Conservation (phyloP, 176 grass and related monocot species). For the Hordeum vulgare region MorexV3_pseudomolecules_assembly NC_058521.1:65599132-65599631, state of each 20-base stretch:
- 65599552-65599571: slow-evolving; percentile 22
- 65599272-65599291: not conserved
- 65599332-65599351: not conserved
- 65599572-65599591: not conserved
- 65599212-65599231: not conserved
- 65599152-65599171: too few relatives aligned
- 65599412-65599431: slow-evolving; percentile 25
- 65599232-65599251: not conserved
- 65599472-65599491: not conserved
- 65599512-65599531: slow-evolving; percentile 22
- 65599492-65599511: slow-evolving; percentile 32
- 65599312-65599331: not conserved
- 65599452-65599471: slow-evolving; percentile 26
- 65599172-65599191: too few relatives aligned
- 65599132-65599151: too few relatives aligned
- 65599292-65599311: not conserved
- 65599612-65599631: slow-evolving; percentile 25
- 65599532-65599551: slow-evolving; percentile 11
- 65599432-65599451: slow-evolving; percentile 15
- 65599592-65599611: slow-evolving; percentile 23
- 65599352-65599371: not conserved
- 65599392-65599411: slow-evolving; percentile 23
- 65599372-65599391: slow-evolving; percentile 20
- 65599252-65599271: not conserved
- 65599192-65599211: not conserved